Evolutionary conservation across 768 basidiomycete species (phyloP), one percentile per base, ranked within the genome.

Genomic region (Suillus bovinus): DNA sequence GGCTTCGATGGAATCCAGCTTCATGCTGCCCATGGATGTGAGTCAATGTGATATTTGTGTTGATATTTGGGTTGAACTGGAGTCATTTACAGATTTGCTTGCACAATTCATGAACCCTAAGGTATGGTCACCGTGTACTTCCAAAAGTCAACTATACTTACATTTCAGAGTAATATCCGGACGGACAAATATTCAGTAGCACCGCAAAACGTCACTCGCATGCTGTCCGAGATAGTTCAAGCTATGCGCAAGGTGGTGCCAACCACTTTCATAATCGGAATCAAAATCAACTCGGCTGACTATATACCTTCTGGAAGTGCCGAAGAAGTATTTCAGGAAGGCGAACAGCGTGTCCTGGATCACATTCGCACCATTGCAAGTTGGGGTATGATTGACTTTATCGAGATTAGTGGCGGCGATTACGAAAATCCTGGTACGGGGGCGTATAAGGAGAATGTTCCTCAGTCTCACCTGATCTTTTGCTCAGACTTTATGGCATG

Each of bases 1-100:
- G 93, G 92, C 0, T 96, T 94, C 71, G 92, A 96, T 64, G 95
- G 96, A 0, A 77, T 96, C 4, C 85, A 97, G 69, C 64, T 98
- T 11, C 96, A 97, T 71, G 89, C 81, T 29, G 88, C 88, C 1
- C 94, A 96, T 73, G 94, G 94, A 41, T 95, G 90, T 93, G 60
- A 74, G 90, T 84, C 5, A 36, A 41, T 22, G 22, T 27, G 24
- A 36, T 34, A 14, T 50, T 60, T 22, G 27, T 33, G 24, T 38
- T 14, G 31, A 10, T 44, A 10, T 22, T 61, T 31, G 49, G 46
- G n/a, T 38, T 39, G 24, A 33, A 62, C 22, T 38, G 13, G 29
- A 2, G n/a, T 13, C 38, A 44, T 33, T 24, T 60, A 13, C 63
- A 93, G 92, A 94, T 73, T 80, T 96, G 27, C 76, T 96, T 22